A percentile compares a stretch with the other conserved stretches of the same genome.
Conservation (phyloP, 108 stramenopile genomes). For the Thalassiosira profunda region DNA sequence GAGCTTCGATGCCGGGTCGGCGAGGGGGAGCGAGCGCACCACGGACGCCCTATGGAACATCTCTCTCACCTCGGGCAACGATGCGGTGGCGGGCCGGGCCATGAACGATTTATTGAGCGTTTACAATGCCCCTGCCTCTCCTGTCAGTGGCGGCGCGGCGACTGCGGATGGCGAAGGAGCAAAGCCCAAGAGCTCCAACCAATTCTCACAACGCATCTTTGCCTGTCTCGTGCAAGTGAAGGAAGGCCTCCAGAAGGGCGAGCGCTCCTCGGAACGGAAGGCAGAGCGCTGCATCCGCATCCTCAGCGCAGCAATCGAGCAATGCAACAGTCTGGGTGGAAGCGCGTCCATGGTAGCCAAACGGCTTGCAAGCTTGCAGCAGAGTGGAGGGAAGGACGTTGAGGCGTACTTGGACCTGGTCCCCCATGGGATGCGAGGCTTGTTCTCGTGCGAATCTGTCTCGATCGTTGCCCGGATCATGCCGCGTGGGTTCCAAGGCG, state of each 20-base stretch:
- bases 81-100: slow-evolving; percentile 78
- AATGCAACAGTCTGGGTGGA: slow-evolving; percentile 56
- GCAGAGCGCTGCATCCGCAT: slow-evolving; percentile 88
- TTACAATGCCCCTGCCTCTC: slow-evolving; percentile 40
- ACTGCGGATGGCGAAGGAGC: slow-evolving; percentile 4
- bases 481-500: no score
- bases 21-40: slow-evolving; percentile 44
- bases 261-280: slow-evolving; percentile 56
- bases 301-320: slow-evolving; percentile 78
- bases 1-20: slow-evolving; percentile 27
- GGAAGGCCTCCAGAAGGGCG: slow-evolving; percentile 54
- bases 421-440: slow-evolving; percentile 85
- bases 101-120: slow-evolving; percentile 85
- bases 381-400: slow-evolving; percentile 28
- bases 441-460: slow-evolving; percentile 67
- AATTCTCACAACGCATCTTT: slow-evolving; percentile 62
- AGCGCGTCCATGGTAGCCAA: slow-evolving; percentile 56
- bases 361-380: slow-evolving; percentile 43
- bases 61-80: slow-evolving; percentile 66
- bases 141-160: slow-evolving; percentile 6
- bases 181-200: slow-evolving; percentile 7
- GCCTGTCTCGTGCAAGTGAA: slow-evolving; percentile 72
- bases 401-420: slow-evolving; percentile 47
- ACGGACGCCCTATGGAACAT: slow-evolving; percentile 89
- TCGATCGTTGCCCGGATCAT: slow-evolving; percentile 58